Base-by-base conservation (phyloP, 2,329 filamentous ascomycete genomes). In the Dothideomycetes sp. region DNA sequence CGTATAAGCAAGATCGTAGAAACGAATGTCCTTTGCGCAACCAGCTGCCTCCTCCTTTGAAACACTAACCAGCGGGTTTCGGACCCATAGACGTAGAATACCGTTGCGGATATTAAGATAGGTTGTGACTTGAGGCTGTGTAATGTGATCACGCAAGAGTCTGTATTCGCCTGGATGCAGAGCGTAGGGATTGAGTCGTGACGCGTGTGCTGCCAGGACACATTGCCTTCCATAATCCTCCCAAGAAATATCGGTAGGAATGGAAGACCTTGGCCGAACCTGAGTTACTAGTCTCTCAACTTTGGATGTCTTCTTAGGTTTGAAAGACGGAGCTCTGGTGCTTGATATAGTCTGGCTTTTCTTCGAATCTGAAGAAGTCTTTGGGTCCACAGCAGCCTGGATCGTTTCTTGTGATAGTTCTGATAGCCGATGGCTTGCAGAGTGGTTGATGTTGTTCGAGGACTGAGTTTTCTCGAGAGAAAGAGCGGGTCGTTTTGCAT, bases 91-190 rank as follows among this genome's bases (percentile, higher is more conserved):
- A 41, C 91, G 76, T 39, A 98, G 67, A 45, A 98, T 94, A 12
- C 86, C 84, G 60, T 98, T 98, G 51, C 91, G 77, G 47, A 98
- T 91, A 59, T 96, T 96, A 40, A 98, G 69, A 63, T 98, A 98
- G 10, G 86, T 84, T 3, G 89, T 95, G 50, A 95, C 86, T 62
- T 98, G 91, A 22, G 81, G 73, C 53, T 85, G 80, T 55, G 82
- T 94, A 51, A 98, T 78, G 53, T 93, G 80, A 47, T 84, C 73
- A 47, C 84, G 77, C 28, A 98, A 66, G 45, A 94, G 70, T 45
- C 73, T 68, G 57, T 95, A 88, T 61, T 98, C 91, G 47, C 84
- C 80, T 18, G 76, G 73, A 60, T 96, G 87, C 27, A 98, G 66
- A 9, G 83, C 80, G 61, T 91, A 96, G 1, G 91, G 89, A 49